A percentile compares a stretch with the other conserved stretches of the same genome.
These are phyloP conservation scores for Skeletonema potamos DNA, from an alignment of 108 stramenopile species.

Conservation along the genomic window DNA sequence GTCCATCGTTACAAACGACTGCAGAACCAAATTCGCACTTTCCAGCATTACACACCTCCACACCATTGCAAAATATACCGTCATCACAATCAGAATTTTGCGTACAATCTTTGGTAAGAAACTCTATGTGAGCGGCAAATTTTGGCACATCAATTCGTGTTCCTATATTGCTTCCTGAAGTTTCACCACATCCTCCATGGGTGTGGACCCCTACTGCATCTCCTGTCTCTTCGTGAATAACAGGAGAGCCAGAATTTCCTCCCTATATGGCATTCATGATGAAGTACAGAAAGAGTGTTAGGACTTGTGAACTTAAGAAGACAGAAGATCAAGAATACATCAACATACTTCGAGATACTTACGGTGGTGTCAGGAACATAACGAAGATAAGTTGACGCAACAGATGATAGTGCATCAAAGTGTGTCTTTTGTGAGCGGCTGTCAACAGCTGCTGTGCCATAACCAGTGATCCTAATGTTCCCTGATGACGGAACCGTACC, in stretches of 20 bases:
- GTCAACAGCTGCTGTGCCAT: not conserved
- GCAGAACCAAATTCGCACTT: no score
- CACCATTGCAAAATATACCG: not conserved
- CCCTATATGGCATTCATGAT: not conserved
- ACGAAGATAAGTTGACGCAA: not conserved
- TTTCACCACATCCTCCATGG: not conserved
- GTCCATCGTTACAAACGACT: not conserved
- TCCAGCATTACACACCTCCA: not conserved
- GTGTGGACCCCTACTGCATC: constrained; percentile 4
- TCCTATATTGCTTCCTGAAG: not conserved
- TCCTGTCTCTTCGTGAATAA: not conserved
- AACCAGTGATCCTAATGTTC: constrained; percentile 12
- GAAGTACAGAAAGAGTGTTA: no score
- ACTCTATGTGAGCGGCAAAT: not conserved
- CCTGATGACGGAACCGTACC: not conserved
- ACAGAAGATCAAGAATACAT: not conserved
- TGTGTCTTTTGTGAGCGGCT: not conserved
- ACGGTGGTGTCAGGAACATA: not conserved
- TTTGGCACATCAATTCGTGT: no score
- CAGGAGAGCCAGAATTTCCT: constrained; percentile 6
- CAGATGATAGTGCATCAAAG: not conserved
- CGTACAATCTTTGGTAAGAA: not conserved
- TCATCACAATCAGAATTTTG: constrained; percentile 1
- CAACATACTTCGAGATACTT: not conserved
- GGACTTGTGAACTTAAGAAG: not conserved